Evolutionary conservation across 805 yeast species (phyloP), one percentile per base, ranked within the genome.

Genomic region (Komagataella phaffii): DNA sequence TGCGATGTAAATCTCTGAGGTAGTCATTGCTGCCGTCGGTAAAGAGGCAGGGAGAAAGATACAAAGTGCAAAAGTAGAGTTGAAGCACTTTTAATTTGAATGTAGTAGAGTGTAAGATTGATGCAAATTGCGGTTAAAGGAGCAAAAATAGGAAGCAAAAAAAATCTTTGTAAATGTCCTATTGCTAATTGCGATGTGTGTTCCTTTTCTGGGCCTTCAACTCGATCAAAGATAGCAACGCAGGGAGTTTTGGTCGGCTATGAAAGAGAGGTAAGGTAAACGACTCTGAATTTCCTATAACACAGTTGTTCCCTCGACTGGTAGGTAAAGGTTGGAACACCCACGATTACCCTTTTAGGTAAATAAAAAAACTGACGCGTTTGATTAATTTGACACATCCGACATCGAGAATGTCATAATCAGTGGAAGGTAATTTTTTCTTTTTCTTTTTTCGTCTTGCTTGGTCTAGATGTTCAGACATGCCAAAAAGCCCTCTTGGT

Each of bases 1-100:
- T 1, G 79, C 74, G 24, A 71, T 65, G 50, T 70, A 68, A 24
- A 70, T 55, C 47, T 21, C 40, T 30, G 40, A 14, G 2, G 40
- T 30, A 14, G 40, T 14, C 40, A 14, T 30, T 30, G 40, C 12
- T 3, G 40, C 40, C 40, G 40, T 30, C 40, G 40, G 14, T 14
- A 14, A 30, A 14, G 40, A 30, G 40, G 40, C 40, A 10, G 10
- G 8, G 6, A 30, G 10, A 30, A 30, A 14, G 40, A 30, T 30
- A 10, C 40, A 30, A 30, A 30, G 40, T 30, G 40, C 14, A 8
- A 30, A 8, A 30, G 14, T 30, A 30, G 40, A 14, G 40, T 5
- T 30, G 40, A 30, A 30, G 40, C 40, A 30, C 40, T 30, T 7
- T 30, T 30, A 30, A 30, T 8, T n/a, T 30, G 23, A 21, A 21